These are phyloP conservation scores for Barbarea vulgaris DNA, from an alignment of 345 rosid genomes.

Conservation along the genomic window DNA sequence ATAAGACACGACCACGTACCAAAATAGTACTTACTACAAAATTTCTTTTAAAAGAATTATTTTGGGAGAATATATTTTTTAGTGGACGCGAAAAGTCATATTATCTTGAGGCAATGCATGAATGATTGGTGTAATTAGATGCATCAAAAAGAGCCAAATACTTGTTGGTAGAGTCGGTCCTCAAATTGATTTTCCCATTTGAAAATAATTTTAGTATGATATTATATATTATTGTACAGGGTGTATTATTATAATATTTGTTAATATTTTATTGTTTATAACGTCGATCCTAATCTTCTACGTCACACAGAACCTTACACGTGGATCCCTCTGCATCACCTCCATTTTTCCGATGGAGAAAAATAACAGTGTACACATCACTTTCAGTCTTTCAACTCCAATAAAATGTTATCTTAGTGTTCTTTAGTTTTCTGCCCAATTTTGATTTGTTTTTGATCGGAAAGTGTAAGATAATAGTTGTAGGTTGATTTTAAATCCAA, in stretches of 20 bases:
- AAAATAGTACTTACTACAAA: background rate
- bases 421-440: background rate
- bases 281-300: background rate
- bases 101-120: conserved; percentile 19
- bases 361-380: conserved; percentile 6
- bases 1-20: conserved; percentile 24
- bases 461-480: background rate
- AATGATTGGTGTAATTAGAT: conserved; percentile 34
- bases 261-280: background rate
- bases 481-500: background rate
- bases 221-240: background rate
- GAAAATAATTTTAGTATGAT: background rate
- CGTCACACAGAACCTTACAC: conserved; percentile 9
- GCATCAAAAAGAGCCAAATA: conserved; percentile 33
- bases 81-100: conserved; percentile 41
- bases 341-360: background rate
- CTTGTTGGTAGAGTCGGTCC: conserved; percentile 38
- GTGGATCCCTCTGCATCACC: conserved; percentile 9
- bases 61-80: conserved; percentile 2
- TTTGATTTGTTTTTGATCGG: background rate
- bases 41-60: too few species aligned
- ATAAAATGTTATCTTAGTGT: background rate
- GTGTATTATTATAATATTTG: background rate
- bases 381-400: conserved; percentile 13
- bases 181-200: conserved; percentile 15